Evolutionary conservation across 768 basidiomycete genomes (phyloP), one percentile per base, ranked within the genome.

Genomic region (Piloderma croceum): DNA sequence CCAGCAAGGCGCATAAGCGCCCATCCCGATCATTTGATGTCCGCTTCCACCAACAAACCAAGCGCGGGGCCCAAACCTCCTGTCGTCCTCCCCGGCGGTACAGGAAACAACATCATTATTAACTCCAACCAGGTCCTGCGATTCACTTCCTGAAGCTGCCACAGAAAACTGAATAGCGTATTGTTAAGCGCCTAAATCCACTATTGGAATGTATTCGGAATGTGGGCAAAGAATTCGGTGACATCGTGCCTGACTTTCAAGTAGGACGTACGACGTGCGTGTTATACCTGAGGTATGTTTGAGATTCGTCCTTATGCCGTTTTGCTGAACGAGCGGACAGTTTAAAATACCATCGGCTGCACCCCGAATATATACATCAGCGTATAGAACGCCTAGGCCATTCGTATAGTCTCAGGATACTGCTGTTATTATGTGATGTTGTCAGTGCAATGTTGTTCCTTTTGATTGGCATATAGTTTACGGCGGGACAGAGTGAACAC

Each of bases 321-420:
- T 25, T 43, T 17, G 15, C 38, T 34, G 17, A 42, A 13, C 13
- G 17, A 7, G 7, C 23, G 17, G 15, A 2, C 45, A 97, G 96
- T 57, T 60, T 98, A 49, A 86, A 81, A 54, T 98, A 98, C 51
- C 93, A 98, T 54, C 85, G 93, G 37, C 75, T 99, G 11, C 96
- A 98, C 60, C 96, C 96, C 11, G 96, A 98, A 61, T 99, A 99
- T 58, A 83, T 99, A 42, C 89, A 90, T 58, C 75, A 76, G 37
- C 82, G 96, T 10, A 91, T 99, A 43, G 85, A 90, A 52, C 83
- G 81, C 49, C 77, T 99, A 15, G 87, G 83, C 3, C 74, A 73
- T 24, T 76, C 79, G 2, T 98, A 91, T 60, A 85, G 75, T 45
- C 72, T 98, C 12, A 69, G 96, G 34, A 76, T 99, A 41, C 68